Conservation (phyloP, 2,329 filamentous ascomycete genomes). For the Seiridium cupressi region DNA sequence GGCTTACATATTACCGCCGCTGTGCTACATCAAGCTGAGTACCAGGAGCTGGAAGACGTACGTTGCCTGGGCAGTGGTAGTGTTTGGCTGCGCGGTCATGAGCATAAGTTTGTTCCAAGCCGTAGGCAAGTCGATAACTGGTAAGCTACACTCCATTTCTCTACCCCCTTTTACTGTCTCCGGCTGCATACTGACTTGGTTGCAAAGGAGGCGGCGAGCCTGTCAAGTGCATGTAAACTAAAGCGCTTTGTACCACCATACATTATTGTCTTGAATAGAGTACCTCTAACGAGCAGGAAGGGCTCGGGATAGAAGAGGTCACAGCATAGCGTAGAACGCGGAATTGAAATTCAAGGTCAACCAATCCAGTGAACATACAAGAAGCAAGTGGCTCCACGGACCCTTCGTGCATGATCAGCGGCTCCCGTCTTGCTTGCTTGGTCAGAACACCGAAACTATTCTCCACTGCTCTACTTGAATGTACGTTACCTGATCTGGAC, state of each 20-base stretch:
- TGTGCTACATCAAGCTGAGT: slow-evolving; percentile 93
- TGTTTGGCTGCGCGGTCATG: slow-evolving; percentile 80
- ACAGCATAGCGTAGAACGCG: slow-evolving; percentile 2
- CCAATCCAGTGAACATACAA: not conserved
- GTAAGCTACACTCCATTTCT: slow-evolving; percentile 28
- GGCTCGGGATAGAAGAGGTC: not conserved
- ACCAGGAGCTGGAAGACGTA: slow-evolving; percentile 72
- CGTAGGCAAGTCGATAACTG: slow-evolving; percentile 62
- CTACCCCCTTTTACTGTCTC: slow-evolving; percentile 9
- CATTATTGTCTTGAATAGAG: slow-evolving; percentile 1
- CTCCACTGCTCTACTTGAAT: no score
- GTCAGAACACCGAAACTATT: no score
- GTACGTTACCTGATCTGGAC: no score
- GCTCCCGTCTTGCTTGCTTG: no score
- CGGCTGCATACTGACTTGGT: not conserved
- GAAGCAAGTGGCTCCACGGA: no score
- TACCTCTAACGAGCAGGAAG: not conserved
- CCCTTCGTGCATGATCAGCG: not conserved
- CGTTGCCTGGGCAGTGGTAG: slow-evolving; percentile 69
- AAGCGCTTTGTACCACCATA: slow-evolving; percentile 7
- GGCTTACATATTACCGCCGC: slow-evolving; percentile 90
- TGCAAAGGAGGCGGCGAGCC: slow-evolving; percentile 24
- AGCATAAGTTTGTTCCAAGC: slow-evolving; percentile 75
- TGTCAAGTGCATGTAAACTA: slow-evolving; percentile 24
- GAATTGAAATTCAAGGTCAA: not conserved